Evolutionary conservation across 257 asterid genomes (phyloP).

Genomic region (Haberlea rhodopensis): DNA sequence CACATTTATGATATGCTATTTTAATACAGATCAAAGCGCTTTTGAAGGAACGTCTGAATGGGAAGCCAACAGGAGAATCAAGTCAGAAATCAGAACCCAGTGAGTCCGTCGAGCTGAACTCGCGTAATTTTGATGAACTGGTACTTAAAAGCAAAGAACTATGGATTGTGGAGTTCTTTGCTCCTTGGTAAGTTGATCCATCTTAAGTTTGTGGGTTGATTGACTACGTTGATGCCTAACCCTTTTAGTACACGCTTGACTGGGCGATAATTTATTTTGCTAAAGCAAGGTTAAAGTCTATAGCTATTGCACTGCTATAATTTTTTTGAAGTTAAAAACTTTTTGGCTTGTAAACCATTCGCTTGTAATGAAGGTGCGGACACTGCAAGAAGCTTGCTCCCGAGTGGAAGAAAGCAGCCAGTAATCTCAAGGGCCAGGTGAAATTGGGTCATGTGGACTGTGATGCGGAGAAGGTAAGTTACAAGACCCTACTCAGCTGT

Average conservation of each 20-base stretch:
- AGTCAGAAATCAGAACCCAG: conserved; percentile 77
- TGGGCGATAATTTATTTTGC: not conserved
- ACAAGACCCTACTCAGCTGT: conserved; percentile 13
- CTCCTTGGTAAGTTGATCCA: conserved; percentile 74
- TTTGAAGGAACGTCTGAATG: conserved; percentile 74
- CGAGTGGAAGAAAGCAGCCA: conserved; percentile 98
- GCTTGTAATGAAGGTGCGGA: conserved; percentile 70
- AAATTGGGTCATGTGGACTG: conserved; percentile 97
- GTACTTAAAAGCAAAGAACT: conserved; percentile 87
- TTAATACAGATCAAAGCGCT: conserved; percentile 61
- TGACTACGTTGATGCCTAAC: not conserved
- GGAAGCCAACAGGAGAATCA: conserved; percentile 84
- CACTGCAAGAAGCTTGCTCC: conserved; percentile 99
- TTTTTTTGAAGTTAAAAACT: conserved; percentile 5
- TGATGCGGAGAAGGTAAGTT: conserved; percentile 82
- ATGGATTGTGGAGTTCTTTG: conserved; percentile 96
- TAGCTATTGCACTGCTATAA: not conserved
- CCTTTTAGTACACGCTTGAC: not conserved
- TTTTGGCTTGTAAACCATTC: conserved; percentile 1
- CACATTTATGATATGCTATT: not conserved
- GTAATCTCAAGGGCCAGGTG: conserved; percentile 82
- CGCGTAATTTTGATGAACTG: conserved; percentile 79
- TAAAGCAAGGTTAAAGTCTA: not conserved
- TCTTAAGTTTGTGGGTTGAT: not conserved
- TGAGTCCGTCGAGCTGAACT: conserved; percentile 81